Evolutionary conservation across 768 basidiomycete genomes (phyloP).

Genomic region (Trametes sanguinea): DNA sequence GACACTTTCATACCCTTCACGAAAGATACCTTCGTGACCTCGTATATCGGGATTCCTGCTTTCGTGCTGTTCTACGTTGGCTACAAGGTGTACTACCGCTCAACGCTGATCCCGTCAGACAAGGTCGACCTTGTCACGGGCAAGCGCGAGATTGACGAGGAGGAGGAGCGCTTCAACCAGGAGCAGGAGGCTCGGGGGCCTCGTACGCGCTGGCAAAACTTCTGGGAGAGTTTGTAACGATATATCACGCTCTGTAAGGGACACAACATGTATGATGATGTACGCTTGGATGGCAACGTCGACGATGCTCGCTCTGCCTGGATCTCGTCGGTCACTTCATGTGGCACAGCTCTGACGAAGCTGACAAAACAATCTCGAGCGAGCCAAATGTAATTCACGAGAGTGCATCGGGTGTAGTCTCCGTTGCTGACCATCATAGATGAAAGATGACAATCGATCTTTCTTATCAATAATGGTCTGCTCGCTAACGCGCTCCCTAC

Average conservation of each 20-base stretch:
- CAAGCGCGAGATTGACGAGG: constrained; percentile 61
- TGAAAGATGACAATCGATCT: no score
- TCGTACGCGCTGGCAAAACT: constrained; percentile 27
- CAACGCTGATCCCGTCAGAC: constrained; percentile 40
- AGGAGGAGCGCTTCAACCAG: constrained; percentile 53
- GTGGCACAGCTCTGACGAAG: no score
- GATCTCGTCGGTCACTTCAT: no score
- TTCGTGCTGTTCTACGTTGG: constrained; percentile 40
- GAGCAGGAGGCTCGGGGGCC: constrained; percentile 39
- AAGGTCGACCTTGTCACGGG: constrained; percentile 65
- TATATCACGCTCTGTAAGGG: background rate
- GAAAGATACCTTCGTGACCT: constrained; percentile 63
- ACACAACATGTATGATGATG: constrained; percentile 8
- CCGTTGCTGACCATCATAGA: no score
- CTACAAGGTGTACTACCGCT: constrained; percentile 40
- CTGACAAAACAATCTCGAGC: no score
- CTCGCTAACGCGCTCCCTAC: no score
- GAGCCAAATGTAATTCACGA: no score
- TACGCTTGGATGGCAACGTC: background rate
- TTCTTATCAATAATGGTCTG: no score
- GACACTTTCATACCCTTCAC: constrained; percentile 48
- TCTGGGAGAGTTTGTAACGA: constrained; percentile 32
- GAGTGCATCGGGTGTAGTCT: no score
- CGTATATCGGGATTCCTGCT: constrained; percentile 37
- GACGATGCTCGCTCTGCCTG: no score